phyloP scores from a whole-genome alignment of 768 basidiomycete species.

The Macrolepiota fuliginosa region DNA sequence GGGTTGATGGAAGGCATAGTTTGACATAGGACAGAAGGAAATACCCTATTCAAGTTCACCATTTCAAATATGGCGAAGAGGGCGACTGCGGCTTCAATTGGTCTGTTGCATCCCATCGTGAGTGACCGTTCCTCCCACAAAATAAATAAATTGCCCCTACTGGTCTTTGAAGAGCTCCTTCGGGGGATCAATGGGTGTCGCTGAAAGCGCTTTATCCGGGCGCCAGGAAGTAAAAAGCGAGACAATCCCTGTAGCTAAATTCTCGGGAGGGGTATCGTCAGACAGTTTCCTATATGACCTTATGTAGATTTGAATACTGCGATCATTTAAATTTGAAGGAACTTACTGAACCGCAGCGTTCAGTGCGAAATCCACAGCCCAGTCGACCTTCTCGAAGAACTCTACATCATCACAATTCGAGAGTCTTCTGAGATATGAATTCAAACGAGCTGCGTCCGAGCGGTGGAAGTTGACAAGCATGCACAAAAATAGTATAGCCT shows the following conservation, averaged over 20 bases:
- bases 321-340: neutral
- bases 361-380: conserved; percentile 54
- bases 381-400: conserved; percentile 55
- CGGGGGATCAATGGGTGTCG: conserved; percentile 43
- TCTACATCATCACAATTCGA: conserved; percentile 43
- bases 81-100: conserved; percentile 57
- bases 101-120: conserved; percentile 39
- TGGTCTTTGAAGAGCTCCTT: conserved; percentile 57
- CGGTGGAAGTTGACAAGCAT: conserved; percentile 71
- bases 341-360: conserved; percentile 49
- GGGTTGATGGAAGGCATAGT: conserved; percentile 27
- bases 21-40: conserved; percentile 45
- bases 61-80: conserved; percentile 65
- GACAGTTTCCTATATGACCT: conserved; percentile 58
- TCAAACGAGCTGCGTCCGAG: conserved; percentile 67
- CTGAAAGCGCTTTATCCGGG: conserved; percentile 51
- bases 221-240: conserved; percentile 50
- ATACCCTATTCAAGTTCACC: conserved; percentile 45
- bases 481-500: conserved; percentile 57
- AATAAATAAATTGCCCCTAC: conserved; percentile 29
- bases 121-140: neutral
- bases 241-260: conserved; percentile 47
- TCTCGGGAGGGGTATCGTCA: conserved; percentile 49
- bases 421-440: conserved; percentile 60
- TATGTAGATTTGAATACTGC: neutral